Base-by-base conservation (phyloP, 2,329 filamentous ascomycete species). In the Neofusicoccum ribis region DNA sequence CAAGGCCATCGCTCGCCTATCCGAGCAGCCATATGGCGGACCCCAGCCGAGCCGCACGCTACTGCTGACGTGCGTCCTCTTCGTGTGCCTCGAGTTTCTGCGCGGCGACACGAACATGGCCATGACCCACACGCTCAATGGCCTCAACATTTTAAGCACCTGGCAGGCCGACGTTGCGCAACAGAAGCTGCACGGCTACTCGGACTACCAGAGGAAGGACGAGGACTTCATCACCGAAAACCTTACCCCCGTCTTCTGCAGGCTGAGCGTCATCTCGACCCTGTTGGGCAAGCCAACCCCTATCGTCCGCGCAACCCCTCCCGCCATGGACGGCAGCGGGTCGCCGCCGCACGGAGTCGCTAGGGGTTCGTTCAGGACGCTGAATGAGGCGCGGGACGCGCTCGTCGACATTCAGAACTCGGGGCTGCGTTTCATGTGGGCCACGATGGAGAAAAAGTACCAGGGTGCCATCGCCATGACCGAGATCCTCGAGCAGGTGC, bases 71-170 rank as follows among this genome's bases (percentile, higher is more conserved):
- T 82, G 80, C 58, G 69, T 80, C 58, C 34, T 81, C 0, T 82
- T 82, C 60, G 71, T 78, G 2, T 76, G 71, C 41, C 65, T 82
- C 44, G 81, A 83, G 54, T 75, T 77, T 27, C 67, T 82, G 4
- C 74, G 77, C 5, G 80, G 80, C 2, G 74, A 76, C 17, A 80
- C 78, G 43, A 67, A 69, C 6, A 70, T 76, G 0, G 79, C 76
- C 12, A 75, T 78, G 36, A 68, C 70, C 3, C 82, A 84, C 68
- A 73, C 84, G 6, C 73, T 75, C n/a, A 81, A 74, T 46, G 82
- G 82, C 0, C 63, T 83, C 3, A 77, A 71, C 49, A 68, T 83
- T 12, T 67, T 83, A 1, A 66, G 66, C 41, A 17, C 50, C 39
- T 60, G 17, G 56, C 51, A 58, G 23, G 31, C 52, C 27, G 39